phyloP scores from a whole-genome alignment of 2,329 filamentous ascomycete genomes.

The Sarocladium oryzae region DNA sequence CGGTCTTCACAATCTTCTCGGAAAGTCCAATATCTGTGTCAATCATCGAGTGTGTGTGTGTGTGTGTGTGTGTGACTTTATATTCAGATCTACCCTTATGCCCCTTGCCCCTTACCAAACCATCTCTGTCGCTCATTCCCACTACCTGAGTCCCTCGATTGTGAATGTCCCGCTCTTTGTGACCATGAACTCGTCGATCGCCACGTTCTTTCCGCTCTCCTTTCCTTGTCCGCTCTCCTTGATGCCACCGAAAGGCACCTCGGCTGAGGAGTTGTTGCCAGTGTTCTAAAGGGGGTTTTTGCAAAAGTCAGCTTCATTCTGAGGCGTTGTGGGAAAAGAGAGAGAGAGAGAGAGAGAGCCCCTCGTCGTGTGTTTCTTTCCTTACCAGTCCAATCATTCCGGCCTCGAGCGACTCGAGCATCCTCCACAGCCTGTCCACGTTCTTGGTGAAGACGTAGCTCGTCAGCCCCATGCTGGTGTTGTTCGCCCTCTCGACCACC shows the following conservation, averaged over 20 bases:
- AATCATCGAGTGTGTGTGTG: no score
- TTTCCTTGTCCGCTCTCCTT: constrained; percentile 27
- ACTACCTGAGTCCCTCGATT: background rate
- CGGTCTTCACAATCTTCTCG: no score
- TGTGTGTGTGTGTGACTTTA: no score
- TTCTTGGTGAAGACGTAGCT: constrained; percentile 23
- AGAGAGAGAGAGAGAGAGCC: no score
- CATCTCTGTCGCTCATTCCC: background rate
- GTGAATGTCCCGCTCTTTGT: constrained; percentile 6
- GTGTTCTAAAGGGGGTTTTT: no score
- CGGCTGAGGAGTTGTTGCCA: constrained; percentile 44
- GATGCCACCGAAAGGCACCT: constrained; percentile 26
- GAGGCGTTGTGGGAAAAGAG: no score
- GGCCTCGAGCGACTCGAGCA: constrained; percentile 49
- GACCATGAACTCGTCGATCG: constrained; percentile 9
- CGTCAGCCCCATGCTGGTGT: constrained; percentile 32
- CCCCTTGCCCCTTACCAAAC: no score
- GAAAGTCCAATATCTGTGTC: no score
- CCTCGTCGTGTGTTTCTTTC: background rate
- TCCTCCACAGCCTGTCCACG: constrained; percentile 28
- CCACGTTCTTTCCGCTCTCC: constrained; percentile 24
- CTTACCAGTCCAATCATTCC: constrained; percentile 39
- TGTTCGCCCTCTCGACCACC: constrained; percentile 43
- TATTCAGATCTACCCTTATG: no score
- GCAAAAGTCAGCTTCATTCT: no score